A percentile compares a stretch with the other conserved stretches of the same genome.
phyloP scores from a whole-genome alignment of 441 rosid species.

The Breynia disticha region DNA sequence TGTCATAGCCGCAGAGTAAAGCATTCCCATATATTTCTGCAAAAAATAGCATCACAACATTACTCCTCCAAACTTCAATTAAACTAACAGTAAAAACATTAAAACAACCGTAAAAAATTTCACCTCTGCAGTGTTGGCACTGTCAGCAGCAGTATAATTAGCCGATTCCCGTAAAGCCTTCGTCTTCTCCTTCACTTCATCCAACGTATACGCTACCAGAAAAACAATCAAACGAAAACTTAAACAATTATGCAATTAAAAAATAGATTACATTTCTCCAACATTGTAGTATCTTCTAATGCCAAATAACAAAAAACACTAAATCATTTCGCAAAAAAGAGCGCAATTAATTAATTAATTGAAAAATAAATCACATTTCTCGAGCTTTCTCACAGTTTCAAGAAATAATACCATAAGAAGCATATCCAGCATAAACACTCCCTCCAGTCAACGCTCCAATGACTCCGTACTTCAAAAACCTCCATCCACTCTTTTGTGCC shows the following conservation, averaged over 20 bases:
- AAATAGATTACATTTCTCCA: too few species aligned
- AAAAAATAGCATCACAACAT: constrained; percentile 13
- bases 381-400: too few species aligned
- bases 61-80: constrained; percentile 2
- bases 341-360: neutral
- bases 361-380: too few species aligned
- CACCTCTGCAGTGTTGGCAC: constrained; percentile 52
- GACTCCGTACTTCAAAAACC: constrained; percentile 47
- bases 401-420: constrained; percentile 45
- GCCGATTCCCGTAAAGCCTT: constrained; percentile 56
- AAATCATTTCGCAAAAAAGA: too few species aligned
- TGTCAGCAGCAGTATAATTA: constrained; percentile 22
- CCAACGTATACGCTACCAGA: constrained; percentile 52
- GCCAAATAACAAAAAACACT: too few species aligned
- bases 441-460: constrained; percentile 51
- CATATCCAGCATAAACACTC: constrained; percentile 45
- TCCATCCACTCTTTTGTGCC: constrained; percentile 35
- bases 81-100: neutral
- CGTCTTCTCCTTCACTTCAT: constrained; percentile 64
- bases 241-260: too few species aligned
- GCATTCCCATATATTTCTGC: constrained; percentile 48
- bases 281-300: too few species aligned
- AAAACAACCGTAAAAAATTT: too few species aligned
- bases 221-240: neutral
- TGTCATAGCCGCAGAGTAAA: constrained; percentile 61